Evolutionary conservation across 805 yeast species (phyloP).

Genomic region (Ogataea populi-albae): DNA sequence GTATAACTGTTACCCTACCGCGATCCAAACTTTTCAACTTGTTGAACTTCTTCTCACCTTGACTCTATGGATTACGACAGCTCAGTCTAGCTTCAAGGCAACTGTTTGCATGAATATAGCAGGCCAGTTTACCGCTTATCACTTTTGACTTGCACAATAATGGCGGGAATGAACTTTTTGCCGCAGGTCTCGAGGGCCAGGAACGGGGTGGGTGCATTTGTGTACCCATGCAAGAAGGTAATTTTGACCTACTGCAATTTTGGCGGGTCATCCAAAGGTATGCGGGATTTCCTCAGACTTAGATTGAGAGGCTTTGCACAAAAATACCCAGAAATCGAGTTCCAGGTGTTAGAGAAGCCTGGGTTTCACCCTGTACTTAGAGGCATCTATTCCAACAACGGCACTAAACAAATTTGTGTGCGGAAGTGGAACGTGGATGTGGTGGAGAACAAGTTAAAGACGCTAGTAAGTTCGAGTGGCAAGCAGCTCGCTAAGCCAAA

Average conservation of each 20-base stretch:
- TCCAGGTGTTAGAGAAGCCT: slow-evolving; percentile 61
- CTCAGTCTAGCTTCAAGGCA: no score
- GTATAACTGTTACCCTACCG: no score
- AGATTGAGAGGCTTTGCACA: slow-evolving; percentile 55
- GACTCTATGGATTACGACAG: no score
- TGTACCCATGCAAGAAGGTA: slow-evolving; percentile 71
- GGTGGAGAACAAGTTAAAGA: slow-evolving; percentile 61
- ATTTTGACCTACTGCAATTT: slow-evolving; percentile 85
- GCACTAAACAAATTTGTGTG: slow-evolving; percentile 54
- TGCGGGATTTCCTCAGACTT: slow-evolving; percentile 59
- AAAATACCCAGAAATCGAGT: slow-evolving; percentile 63
- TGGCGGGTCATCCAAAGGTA: slow-evolving; percentile 92
- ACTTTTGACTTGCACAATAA: slow-evolving; percentile 36
- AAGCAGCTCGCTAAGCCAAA: slow-evolving; percentile 55
- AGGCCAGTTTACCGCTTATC: no score
- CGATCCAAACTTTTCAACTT: no score
- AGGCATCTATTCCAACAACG: slow-evolving; percentile 51
- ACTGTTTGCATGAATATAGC: no score
- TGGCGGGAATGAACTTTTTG: slow-evolving; percentile 53
- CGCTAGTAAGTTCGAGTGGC: slow-evolving; percentile 70
- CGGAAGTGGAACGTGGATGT: slow-evolving; percentile 63
- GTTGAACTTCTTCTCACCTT: no score
- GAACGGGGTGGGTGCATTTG: slow-evolving; percentile 74
- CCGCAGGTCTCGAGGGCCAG: slow-evolving; percentile 58
- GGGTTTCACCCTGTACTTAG: slow-evolving; percentile 77